A percentile compares a stretch with the other conserved stretches of the same genome.
Conservation (phyloP, 495 filamentous ascomycete genomes). For the Cercophora samala region DNA sequence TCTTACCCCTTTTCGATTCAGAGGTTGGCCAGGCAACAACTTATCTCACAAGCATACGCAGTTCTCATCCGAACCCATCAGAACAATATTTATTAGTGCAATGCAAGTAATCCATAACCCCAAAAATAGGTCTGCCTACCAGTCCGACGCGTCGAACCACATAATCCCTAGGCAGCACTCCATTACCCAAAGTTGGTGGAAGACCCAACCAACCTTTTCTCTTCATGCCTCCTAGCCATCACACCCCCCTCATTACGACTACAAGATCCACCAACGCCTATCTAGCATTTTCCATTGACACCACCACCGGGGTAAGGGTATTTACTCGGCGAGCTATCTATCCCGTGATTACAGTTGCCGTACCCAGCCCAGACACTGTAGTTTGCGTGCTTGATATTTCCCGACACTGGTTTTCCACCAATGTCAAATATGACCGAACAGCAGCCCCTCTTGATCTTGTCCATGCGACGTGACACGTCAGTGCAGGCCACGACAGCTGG, state of each 20-base stretch:
- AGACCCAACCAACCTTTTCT: neutral
- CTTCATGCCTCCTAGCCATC: neutral
- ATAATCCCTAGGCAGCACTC: neutral
- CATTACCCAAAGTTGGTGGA: neutral
- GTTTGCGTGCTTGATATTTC: neutral
- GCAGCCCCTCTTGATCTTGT: neutral
- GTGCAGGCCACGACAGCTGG: neutral
- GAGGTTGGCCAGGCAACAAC: neutral
- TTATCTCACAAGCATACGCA: neutral
- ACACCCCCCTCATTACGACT: neutral
- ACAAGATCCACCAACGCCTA: neutral
- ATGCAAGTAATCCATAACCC: too few species aligned
- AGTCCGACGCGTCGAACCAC: neutral
- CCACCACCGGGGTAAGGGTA: neutral
- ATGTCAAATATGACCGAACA: neutral
- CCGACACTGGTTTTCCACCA: too few species aligned
- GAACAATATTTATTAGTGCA: too few species aligned
- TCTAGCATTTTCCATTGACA: neutral
- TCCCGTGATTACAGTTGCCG: neutral
- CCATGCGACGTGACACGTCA: neutral
- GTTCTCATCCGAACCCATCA: neutral
- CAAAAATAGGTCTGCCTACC: neutral
- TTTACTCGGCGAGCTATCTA: neutral
- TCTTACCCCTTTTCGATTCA: neutral
- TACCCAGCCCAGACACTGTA: neutral